Base-by-base conservation (phyloP, 352 stramenopile species). In the Phytophthora palmivora region DNA sequence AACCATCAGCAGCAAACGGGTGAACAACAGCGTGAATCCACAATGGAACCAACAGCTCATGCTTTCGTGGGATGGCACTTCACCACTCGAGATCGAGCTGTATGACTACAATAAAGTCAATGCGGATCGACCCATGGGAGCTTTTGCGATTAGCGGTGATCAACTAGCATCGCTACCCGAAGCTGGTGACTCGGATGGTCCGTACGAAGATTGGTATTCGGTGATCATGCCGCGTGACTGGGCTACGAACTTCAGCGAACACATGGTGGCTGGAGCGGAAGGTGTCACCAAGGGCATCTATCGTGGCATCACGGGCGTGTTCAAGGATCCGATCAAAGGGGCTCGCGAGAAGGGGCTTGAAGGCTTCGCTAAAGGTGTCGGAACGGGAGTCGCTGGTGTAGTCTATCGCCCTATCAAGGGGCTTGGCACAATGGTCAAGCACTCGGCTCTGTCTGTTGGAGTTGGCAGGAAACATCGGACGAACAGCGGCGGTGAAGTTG, bases 241-340 rank as follows among this genome's bases (percentile, higher is more conserved):
- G 84, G 80, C 84, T 1, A 68, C 58, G 6, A 92, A 91, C 67
- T 92, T 91, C 65, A 82, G 85, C 30, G 85, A 92, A 51, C 85
- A 94, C 79, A 84, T 94, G 76, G 76, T 92, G 14, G 85, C 83
- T 3, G 85, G 79, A 0, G 85, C 79, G 45, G 83, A 91, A 67
- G 83, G 83, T 4, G 44, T 91, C 16, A 76, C 76, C 26, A 89
- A 88, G 39, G 84, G 84, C 12, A 60, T 94, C 39, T 91, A 88
- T 43, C 74, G 74, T 4, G 85, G 85, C 30, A 88, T 92, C 58
- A 92, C 79, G 0, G 83, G 83, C 19, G 74, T 94, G 6, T 91
- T 84, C 75, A 91, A 89, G 41, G 83, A 94, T 34, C 85, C 83
- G 43, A 91, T 94, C 62, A 79, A 80, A 52, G 85, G 83, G 47